phyloP scores from a whole-genome alignment of 2,329 filamentous ascomycete species.

The Pseudogymnoascus sp. region DNA sequence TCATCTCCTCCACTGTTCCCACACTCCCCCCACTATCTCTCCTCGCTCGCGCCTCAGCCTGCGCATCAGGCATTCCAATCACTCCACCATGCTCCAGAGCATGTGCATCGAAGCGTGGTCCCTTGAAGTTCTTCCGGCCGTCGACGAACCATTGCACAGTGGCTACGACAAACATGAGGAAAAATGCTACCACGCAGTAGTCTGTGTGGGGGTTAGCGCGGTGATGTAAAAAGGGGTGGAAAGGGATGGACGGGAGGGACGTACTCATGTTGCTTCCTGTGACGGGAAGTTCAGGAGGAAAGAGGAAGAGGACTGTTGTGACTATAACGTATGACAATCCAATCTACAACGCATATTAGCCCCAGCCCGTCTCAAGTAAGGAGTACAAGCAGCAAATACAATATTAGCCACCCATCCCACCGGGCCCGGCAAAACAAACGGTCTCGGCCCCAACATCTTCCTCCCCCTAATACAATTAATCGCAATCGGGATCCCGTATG shows the following conservation, averaged over 20 bases:
- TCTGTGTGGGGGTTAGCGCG: background rate
- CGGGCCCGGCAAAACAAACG: constrained; percentile 45
- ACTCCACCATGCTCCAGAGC: constrained; percentile 23
- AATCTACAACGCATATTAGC: constrained; percentile 22
- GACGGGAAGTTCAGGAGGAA: constrained; percentile 49
- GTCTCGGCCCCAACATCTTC: constrained; percentile 47
- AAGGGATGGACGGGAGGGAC: constrained; percentile 17
- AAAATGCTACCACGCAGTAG: constrained; percentile 30
- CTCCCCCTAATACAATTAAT: constrained; percentile 62
- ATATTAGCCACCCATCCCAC: constrained; percentile 53
- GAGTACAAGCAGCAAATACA: constrained; percentile 28
- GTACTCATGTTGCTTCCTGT: constrained; percentile 53
- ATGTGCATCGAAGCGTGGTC: constrained; percentile 33
- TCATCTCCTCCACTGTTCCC: constrained; percentile 9
- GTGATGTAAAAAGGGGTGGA: background rate
- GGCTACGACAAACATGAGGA: constrained; percentile 32
- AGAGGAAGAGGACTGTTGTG: constrained; percentile 55
- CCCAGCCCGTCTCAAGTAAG: background rate
- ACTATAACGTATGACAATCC: constrained; percentile 49
- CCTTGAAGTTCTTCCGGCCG: constrained; percentile 49
- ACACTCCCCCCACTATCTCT: background rate
- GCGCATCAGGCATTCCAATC: constrained; percentile 9
- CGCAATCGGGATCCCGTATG: constrained; percentile 57
- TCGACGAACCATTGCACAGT: constrained; percentile 51
- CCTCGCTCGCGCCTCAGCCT: background rate